A percentile compares a stretch with the other conserved stretches of the same genome.
Evolutionary conservation across 768 basidiomycete species (phyloP).

Genomic region (Porphyrellus cyaneotinctus): DNA sequence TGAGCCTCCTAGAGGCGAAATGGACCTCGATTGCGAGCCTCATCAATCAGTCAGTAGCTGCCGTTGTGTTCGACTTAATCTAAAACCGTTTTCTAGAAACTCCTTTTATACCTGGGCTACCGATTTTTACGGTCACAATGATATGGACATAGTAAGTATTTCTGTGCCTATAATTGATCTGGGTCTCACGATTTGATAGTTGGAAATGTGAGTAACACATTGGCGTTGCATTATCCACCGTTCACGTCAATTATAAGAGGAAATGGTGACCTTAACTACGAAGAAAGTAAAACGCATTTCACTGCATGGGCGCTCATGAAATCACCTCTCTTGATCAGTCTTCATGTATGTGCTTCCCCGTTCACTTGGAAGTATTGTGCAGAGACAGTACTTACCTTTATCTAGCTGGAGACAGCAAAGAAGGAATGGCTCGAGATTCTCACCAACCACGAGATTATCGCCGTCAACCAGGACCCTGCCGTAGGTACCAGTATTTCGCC

Average conservation of each 20-base stretch:
- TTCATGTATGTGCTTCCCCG: slow-evolving; percentile 40
- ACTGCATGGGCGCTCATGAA: slow-evolving; percentile 73
- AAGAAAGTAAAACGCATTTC: slow-evolving; percentile 67
- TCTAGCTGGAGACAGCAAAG: slow-evolving; percentile 48
- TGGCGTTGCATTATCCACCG: not conserved
- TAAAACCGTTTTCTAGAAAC: slow-evolving; percentile 40
- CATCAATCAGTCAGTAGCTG: slow-evolving; percentile 45
- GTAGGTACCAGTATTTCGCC: slow-evolving; percentile 59
- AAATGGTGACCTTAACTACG: slow-evolving; percentile 56
- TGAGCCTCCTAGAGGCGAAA: slow-evolving; percentile 31
- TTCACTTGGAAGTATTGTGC: slow-evolving; percentile 2
- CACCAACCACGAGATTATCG: slow-evolving; percentile 60
- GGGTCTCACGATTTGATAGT: slow-evolving; percentile 29
- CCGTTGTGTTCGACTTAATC: not conserved
- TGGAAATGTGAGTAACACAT: slow-evolving; percentile 46
- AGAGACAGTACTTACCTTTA: not conserved
- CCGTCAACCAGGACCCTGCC: slow-evolving; percentile 65
- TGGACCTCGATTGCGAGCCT: slow-evolving; percentile 53
- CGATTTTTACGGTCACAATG: slow-evolving; percentile 66
- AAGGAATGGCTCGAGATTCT: slow-evolving; percentile 52
- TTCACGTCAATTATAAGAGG: slow-evolving; percentile 38
- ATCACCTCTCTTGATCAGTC: slow-evolving; percentile 60
- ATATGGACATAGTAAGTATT: slow-evolving; percentile 57
- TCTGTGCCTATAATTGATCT: slow-evolving; percentile 2
- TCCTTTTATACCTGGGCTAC: slow-evolving; percentile 60